Conservation (phyloP, 1,284 basidiomycete species). For the Ganoderma resinaceum region DNA sequence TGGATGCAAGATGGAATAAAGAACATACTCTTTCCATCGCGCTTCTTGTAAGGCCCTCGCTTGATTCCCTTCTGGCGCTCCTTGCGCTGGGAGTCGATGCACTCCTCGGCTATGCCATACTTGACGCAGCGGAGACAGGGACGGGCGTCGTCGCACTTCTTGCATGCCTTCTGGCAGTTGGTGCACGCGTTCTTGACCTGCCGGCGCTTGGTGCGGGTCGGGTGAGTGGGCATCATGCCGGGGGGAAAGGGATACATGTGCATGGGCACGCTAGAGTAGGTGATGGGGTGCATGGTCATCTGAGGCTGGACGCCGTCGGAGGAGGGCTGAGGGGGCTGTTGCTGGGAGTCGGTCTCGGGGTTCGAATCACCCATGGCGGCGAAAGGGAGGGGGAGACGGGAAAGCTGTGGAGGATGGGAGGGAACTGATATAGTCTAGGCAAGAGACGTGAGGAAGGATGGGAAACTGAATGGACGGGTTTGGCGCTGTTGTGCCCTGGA, state of each 20-base stretch:
- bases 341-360: constrained; percentile 47
- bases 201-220: constrained; percentile 75
- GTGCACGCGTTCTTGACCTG: constrained; percentile 93
- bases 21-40: constrained; percentile 80
- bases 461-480: constrained; percentile 31
- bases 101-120: constrained; percentile 83
- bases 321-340: constrained; percentile 41
- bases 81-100: constrained; percentile 83
- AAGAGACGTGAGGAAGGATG: constrained; percentile 32
- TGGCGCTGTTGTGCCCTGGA: constrained; percentile 25
- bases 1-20: constrained; percentile 20
- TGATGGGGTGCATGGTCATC: constrained; percentile 58
- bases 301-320: constrained; percentile 53
- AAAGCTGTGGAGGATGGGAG: constrained; percentile 29
- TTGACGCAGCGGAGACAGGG: constrained; percentile 88
- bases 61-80: constrained; percentile 88
- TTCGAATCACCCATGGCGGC: constrained; percentile 42
- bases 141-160: constrained; percentile 89
- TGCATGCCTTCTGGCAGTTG: constrained; percentile 89
- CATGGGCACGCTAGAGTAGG: constrained; percentile 63
- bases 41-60: constrained; percentile 92
- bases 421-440: constrained; percentile 31
- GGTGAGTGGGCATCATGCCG: constrained; percentile 52
- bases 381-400: constrained; percentile 24
- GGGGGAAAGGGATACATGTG: constrained; percentile 72